These are phyloP conservation scores for Odontarrhena argentea DNA, from an alignment of 345 rosid species.

Conservation along the genomic window DNA sequence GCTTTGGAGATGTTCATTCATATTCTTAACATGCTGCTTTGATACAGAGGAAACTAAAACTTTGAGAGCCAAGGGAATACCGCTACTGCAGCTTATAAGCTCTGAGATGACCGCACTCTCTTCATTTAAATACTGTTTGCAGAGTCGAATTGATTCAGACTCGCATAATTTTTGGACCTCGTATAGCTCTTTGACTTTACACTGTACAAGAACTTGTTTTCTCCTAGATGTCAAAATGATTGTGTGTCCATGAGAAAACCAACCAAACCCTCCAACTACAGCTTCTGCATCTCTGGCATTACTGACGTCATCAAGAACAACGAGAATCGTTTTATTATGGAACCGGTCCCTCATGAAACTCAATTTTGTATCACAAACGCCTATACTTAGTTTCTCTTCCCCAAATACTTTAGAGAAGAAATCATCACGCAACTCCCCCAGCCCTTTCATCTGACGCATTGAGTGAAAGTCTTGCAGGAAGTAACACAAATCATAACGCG, in stretches of 20 bases:
- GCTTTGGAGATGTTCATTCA: conserved; percentile 22
- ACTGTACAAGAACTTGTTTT: conserved; percentile 38
- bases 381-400: conserved; percentile 32
- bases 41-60: conserved; percentile 9
- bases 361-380: not conserved
- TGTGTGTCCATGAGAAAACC: conserved; percentile 38
- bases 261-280: conserved; percentile 38
- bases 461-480: conserved; percentile 27
- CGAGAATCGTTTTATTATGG: not conserved
- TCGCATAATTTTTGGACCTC: conserved; percentile 2
- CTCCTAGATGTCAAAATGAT: conserved; percentile 32
- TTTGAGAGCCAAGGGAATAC: conserved; percentile 30
- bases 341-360: conserved; percentile 34
- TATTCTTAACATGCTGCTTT: conserved; percentile 3
- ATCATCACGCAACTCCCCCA: conserved; percentile 31
- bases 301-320: conserved; percentile 36
- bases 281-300: conserved; percentile 33
- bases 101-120: conserved; percentile 3
- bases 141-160: conserved; percentile 21
- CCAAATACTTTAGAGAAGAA: conserved; percentile 28
- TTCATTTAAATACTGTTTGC: not conserved
- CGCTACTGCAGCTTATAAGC: conserved; percentile 22
- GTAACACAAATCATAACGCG: conserved; percentile 19
- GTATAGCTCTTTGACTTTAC: conserved; percentile 16
- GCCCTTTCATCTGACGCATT: conserved; percentile 9